phyloP scores from a whole-genome alignment of 805 yeast genomes.

The Candida oleophila region DNA sequence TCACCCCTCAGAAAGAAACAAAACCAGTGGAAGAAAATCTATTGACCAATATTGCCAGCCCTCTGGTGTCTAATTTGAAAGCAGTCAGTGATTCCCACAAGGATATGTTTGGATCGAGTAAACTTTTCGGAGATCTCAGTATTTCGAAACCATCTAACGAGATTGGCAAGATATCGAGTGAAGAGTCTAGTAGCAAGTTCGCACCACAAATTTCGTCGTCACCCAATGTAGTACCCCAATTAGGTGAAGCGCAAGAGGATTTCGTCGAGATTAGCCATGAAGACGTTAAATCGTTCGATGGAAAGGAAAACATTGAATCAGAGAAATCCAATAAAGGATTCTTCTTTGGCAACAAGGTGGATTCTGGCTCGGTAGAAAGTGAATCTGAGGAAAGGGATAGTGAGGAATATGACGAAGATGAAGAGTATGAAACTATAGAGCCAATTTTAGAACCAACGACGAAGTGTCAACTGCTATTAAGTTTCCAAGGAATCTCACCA shows the following conservation, averaged over 20 bases:
- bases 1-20: too few relatives aligned
- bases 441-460: constrained; percentile 7
- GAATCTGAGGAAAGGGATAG: constrained; percentile 3
- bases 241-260: constrained; percentile 1
- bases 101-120: not conserved
- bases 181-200: not conserved
- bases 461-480: constrained; percentile 1
- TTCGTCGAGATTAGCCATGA: constrained; percentile 5
- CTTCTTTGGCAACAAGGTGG: not conserved
- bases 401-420: constrained; percentile 8
- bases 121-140: constrained; percentile 4
- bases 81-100: constrained; percentile 1
- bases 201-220: not conserved
- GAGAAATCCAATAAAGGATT: not conserved
- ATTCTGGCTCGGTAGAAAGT: not conserved
- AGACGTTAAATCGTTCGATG: constrained; percentile 5
- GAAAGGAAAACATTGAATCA: constrained; percentile 1
- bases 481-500: constrained; percentile 7
- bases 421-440: constrained; percentile 1
- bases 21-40: constrained; percentile 5
- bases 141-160: too few relatives aligned
- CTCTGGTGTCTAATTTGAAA: too few relatives aligned
- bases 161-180: too few relatives aligned
- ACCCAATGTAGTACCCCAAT: not conserved
- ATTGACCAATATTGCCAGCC: too few relatives aligned